Conservation (phyloP, 2,329 filamentous ascomycete genomes). For the Tolypocladium cylindrosporum region DNA sequence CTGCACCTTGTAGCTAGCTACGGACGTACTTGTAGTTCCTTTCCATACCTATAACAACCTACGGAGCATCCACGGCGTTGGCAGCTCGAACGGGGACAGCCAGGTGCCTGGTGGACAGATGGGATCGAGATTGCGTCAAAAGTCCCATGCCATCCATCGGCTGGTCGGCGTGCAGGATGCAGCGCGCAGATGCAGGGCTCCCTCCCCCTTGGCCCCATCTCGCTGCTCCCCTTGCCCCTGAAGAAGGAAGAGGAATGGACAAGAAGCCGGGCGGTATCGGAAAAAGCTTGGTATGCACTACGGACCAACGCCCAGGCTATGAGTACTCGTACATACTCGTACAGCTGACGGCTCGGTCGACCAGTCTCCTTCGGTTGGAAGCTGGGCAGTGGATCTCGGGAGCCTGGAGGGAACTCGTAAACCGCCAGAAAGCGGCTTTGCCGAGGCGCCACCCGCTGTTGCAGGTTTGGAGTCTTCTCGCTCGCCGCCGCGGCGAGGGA, state of each 20-base stretch:
- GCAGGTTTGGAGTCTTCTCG: not conserved
- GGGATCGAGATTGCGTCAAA: not conserved
- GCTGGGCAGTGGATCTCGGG: not conserved
- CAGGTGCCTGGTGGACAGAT: not conserved
- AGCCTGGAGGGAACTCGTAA: not conserved
- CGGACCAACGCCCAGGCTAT: not conserved
- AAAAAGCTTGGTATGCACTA: not conserved
- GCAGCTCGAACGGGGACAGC: not conserved
- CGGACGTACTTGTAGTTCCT: not conserved
- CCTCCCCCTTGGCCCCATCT: not conserved
- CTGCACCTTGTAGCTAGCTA: too few relatives aligned
- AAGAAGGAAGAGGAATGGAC: not conserved
- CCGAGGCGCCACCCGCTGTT: not conserved
- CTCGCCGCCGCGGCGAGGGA: not conserved
- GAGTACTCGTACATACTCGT: too few relatives aligned
- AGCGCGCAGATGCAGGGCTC: not conserved
- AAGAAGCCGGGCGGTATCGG: not conserved
- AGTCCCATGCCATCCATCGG: not conserved
- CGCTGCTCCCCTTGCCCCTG: not conserved
- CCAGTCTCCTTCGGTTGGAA: not conserved
- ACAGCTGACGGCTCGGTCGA: not conserved
- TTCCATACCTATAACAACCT: too few relatives aligned
- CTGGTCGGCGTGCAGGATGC: not conserved
- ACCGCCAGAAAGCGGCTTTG: not conserved
- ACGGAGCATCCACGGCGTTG: not conserved